phyloP scores from a whole-genome alignment of 1,139 yeast genomes.

The Geotrichum citri-aurantii region DNA sequence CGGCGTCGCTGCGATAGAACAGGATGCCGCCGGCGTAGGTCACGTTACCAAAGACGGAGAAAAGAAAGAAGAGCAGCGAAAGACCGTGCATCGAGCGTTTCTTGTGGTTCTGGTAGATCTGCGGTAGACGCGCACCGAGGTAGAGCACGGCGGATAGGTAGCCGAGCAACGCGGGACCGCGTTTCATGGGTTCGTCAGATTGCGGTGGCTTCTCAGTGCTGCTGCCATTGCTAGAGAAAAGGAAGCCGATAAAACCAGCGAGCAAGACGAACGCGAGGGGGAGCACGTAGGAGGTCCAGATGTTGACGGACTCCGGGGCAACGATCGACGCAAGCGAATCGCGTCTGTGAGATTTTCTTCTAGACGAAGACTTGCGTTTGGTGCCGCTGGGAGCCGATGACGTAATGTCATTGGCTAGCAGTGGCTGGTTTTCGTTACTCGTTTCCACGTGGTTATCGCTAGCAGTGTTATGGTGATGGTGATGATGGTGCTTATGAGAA shows the following conservation, averaged over 20 bases:
- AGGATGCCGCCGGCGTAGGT: slow-evolving; percentile 74
- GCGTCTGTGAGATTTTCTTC: slow-evolving; percentile 22
- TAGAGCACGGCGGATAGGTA: slow-evolving; percentile 65
- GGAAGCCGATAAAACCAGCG: slow-evolving; percentile 62
- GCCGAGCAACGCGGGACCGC: slow-evolving; percentile 67
- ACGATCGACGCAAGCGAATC: slow-evolving; percentile 29
- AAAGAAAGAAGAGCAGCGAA: slow-evolving; percentile 65
- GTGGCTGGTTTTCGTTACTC: slow-evolving; percentile 25
- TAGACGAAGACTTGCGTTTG: slow-evolving; percentile 7
- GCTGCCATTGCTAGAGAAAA: slow-evolving; percentile 38
- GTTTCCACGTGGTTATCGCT: slow-evolving; percentile 14
- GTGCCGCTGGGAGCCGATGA: slow-evolving; percentile 12
- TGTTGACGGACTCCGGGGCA: slow-evolving; percentile 18
- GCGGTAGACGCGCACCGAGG: slow-evolving; percentile 75
- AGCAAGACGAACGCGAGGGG: slow-evolving; percentile 61
- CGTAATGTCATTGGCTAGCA: slow-evolving; percentile 20
- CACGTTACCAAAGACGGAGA: slow-evolving; percentile 69
- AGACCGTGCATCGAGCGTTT: slow-evolving; percentile 71
- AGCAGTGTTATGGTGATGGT: slow-evolving; percentile 16
- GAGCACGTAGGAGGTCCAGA: slow-evolving; percentile 46
- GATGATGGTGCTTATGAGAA: slow-evolving; percentile 17
- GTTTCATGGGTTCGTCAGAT: slow-evolving; percentile 33
- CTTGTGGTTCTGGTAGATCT: slow-evolving; percentile 62
- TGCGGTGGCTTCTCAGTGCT: slow-evolving; percentile 22
- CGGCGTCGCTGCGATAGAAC: slow-evolving; percentile 54